These are phyloP conservation scores for Apiotrichum sp. DNA, from an alignment of 1,284 basidiomycete genomes.

Conservation along the genomic window DNA sequence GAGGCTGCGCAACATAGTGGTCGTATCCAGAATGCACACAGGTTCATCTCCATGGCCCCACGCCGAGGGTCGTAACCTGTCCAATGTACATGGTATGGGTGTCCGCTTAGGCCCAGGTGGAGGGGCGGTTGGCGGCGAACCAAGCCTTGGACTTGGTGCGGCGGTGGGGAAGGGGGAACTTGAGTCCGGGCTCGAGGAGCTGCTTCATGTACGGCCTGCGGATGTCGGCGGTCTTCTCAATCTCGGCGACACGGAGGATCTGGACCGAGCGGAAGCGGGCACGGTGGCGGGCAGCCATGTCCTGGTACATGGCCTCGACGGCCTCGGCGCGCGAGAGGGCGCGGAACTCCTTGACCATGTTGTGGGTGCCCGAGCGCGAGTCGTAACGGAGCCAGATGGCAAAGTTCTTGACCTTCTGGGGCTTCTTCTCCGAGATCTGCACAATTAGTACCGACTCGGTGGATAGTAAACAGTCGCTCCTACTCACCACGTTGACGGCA, in stretches of 20 bases:
- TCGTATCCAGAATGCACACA: slow-evolving; percentile 26
- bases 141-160: slow-evolving; percentile 48
- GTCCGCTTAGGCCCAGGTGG: slow-evolving; percentile 42
- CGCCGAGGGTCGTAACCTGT: slow-evolving; percentile 18
- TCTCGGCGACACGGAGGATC: slow-evolving; percentile 55
- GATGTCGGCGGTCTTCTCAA: slow-evolving; percentile 85
- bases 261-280: slow-evolving; percentile 95
- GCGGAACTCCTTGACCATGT: slow-evolving; percentile 89
- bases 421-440: slow-evolving; percentile 95
- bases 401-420: slow-evolving; percentile 98
- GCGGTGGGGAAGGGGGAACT: slow-evolving; percentile 97
- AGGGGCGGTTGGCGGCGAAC: slow-evolving; percentile 49
- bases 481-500: slow-evolving; percentile 90
- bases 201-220: slow-evolving; percentile 92
- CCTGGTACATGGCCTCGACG: slow-evolving; percentile 96
- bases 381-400: slow-evolving; percentile 99
- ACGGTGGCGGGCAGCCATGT: slow-evolving; percentile 99
- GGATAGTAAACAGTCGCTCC: not conserved
- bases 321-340: slow-evolving; percentile 91
- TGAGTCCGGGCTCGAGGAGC: slow-evolving; percentile 80
- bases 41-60: slow-evolving; percentile 32
- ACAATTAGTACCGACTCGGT: not conserved
- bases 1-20: slow-evolving; percentile 2
- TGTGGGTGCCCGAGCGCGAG: slow-evolving; percentile 95
- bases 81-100: slow-evolving; percentile 10